Percentiles rank a stretch among this genome's conserved stretches.
phyloP scores from a whole-genome alignment of 495 filamentous ascomycete species.

The Penicillium atrosanguineum region DNA sequence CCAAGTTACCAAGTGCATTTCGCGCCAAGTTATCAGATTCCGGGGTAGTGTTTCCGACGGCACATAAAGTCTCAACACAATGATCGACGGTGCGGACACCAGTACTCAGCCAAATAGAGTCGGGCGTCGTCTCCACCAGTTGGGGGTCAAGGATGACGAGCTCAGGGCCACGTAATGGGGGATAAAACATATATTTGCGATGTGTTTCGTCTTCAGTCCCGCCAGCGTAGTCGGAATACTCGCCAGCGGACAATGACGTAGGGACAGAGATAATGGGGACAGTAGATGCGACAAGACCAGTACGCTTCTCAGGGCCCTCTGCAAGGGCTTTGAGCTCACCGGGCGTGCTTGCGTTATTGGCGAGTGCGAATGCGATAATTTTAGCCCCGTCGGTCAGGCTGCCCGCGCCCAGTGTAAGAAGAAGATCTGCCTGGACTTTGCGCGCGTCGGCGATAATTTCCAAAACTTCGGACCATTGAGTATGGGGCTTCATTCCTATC shows the following conservation, averaged over 20 bases:
- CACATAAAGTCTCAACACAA: constrained; percentile 2
- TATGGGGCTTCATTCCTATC: constrained; percentile 1
- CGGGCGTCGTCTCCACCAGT: constrained; percentile 1
- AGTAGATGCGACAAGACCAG: constrained; percentile 59
- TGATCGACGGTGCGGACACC: constrained; percentile 1
- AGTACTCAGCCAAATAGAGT: constrained; percentile 1
- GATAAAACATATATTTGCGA: neutral
- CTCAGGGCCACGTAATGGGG: neutral
- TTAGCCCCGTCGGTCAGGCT: constrained; percentile 1
- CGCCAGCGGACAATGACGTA: constrained; percentile 1
- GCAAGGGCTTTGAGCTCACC: neutral
- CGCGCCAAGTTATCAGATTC: neutral
- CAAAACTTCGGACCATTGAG: constrained; percentile 1
- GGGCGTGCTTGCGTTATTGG: neutral
- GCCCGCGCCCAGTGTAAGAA: constrained; percentile 1
- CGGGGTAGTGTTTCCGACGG: neutral
- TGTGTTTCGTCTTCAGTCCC: neutral
- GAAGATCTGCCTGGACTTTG: constrained; percentile 1
- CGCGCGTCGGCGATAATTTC: constrained; percentile 1
- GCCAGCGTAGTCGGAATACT: neutral
- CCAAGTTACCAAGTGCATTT: neutral
- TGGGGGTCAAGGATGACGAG: constrained; percentile 1
- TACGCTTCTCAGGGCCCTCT: neutral
- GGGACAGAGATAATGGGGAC: constrained; percentile 61
- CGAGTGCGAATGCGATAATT: constrained; percentile 1